A percentile compares a stretch with the other conserved stretches of the same genome.
Conservation (phyloP, 495 filamentous ascomycete species). For the Trichoderma gamsii region DNA sequence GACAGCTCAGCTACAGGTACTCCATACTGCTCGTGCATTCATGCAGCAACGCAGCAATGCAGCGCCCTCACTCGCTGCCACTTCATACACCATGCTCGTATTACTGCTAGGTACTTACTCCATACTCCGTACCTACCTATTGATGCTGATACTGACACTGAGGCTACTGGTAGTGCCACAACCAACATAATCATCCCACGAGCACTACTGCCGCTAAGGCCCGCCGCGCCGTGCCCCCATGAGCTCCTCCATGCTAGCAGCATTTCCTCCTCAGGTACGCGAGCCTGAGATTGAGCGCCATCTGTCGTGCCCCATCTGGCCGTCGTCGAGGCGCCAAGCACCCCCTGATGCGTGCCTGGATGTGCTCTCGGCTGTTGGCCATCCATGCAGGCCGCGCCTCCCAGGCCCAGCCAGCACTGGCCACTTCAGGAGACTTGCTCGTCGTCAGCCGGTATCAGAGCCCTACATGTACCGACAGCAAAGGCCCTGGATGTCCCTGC, state of each 20-base stretch:
- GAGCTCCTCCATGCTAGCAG: background rate
- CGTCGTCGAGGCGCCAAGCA: conserved; percentile 6
- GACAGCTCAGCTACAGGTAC: too few species aligned
- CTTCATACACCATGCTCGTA: too few species aligned
- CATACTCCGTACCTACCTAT: too few species aligned
- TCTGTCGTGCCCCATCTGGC: conserved; percentile 7
- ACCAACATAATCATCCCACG: background rate
- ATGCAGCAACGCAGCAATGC: too few species aligned
- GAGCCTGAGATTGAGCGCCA: background rate
- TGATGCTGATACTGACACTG: too few species aligned
- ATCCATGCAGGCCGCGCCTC: conserved; percentile 2
- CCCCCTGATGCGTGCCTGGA: conserved; percentile 1
- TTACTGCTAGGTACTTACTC: too few species aligned
- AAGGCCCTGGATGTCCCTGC: conserved; percentile 1
- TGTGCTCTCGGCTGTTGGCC: conserved; percentile 7
- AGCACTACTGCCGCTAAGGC: background rate
- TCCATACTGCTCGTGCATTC: too few species aligned
- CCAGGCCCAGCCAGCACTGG: conserved; percentile 5
- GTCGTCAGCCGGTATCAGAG: conserved; percentile 7
- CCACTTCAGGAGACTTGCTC: conserved; percentile 7
- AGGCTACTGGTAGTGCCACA: background rate
- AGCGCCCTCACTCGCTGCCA: too few species aligned
- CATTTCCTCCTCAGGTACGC: background rate
- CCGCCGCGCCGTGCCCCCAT: background rate
- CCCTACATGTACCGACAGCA: background rate